Evolutionary conservation across 2,329 filamentous ascomycete genomes (phyloP).

Genomic region (Pseudogymnoascus sp.): DNA sequence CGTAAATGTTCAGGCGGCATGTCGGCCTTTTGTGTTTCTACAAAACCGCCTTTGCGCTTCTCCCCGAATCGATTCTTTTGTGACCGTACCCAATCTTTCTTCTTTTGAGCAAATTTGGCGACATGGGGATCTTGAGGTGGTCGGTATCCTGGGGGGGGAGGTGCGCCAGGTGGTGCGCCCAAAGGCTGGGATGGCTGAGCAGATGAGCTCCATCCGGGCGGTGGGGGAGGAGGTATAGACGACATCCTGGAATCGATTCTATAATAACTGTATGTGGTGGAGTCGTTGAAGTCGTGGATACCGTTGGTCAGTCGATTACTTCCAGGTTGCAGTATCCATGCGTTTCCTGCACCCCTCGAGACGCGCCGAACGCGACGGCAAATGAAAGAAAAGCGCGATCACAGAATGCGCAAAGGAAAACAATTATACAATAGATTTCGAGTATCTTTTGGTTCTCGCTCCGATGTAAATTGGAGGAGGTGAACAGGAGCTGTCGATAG

Average conservation of each 20-base stretch:
- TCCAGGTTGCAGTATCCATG: slow-evolving; percentile 2
- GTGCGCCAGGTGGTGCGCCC: slow-evolving; percentile 41
- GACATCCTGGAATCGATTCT: slow-evolving; percentile 39
- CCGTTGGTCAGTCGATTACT: slow-evolving; percentile 2
- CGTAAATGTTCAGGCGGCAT: slow-evolving; percentile 98
- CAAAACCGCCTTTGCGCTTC: slow-evolving; percentile 92
- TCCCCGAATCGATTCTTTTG: slow-evolving; percentile 93
- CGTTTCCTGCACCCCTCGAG: slow-evolving; percentile 4
- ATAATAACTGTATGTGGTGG: slow-evolving; percentile 1
- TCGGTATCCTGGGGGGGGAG: slow-evolving; percentile 79
- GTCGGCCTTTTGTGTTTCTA: slow-evolving; percentile 96
- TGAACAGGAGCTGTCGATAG: slow-evolving; percentile 3
- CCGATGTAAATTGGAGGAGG: slow-evolving; percentile 1
- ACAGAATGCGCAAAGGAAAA: slow-evolving; percentile 7
- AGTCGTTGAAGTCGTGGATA: slow-evolving; percentile 9
- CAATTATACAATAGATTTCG: slow-evolving; percentile 7
- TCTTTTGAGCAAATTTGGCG: slow-evolving; percentile 96
- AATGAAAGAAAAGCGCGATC: slow-evolving; percentile 10
- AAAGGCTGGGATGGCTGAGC: slow-evolving; percentile 44
- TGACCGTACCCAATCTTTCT: slow-evolving; percentile 92
- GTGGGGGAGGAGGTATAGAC: slow-evolving; percentile 58
- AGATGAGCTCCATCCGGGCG: slow-evolving; percentile 54
- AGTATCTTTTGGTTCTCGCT: slow-evolving; percentile 8
- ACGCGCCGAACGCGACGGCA: slow-evolving; percentile 14
- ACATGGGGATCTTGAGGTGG: slow-evolving; percentile 74